Evolutionary conservation across 192 early-diverging fungal genomes (phyloP), one percentile per base, ranked within the genome.

Genomic region (Backusella sp.): DNA sequence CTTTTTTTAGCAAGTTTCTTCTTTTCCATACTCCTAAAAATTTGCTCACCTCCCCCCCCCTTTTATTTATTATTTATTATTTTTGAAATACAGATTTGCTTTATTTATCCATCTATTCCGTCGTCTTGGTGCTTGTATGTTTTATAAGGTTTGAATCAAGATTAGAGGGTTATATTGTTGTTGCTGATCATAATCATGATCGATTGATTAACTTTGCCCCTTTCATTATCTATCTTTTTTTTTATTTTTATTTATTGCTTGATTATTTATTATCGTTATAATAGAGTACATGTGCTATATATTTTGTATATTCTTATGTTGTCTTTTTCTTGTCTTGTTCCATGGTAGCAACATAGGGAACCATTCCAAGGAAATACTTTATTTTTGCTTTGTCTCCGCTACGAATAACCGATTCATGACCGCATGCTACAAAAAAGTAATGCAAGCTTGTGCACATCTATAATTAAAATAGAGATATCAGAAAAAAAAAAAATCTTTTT

Each of bases 401-500:
- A 44, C n/a, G 41, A 19, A 41, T 34, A 32, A 76, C 41, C n/a
- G 65, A 26, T 44, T 77, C 76, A 28, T 68, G 67, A 41, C 74
- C 74, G 34, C 59, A 67, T 8, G 74, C 74, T 42, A 76, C 74
- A 52, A 76, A 80, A 46, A 80, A 80, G 26, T 71, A 76, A 65
- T 80, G 74, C 32, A 80, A 62, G 68, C 79, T 80, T 11, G 68
- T 72, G 21, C 69, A 76, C 79, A 80, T 80, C 79, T 80, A 72
- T 21, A 37, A 26, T 52, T 59, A 52, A 53, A 59, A 28, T 32
- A 32, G 30, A 53, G 17, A 70, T 30, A 44, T 30, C 70, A 72
- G 44, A 39, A 32, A 71, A 65, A 49, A 35, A 62, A 59, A 73
- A 56, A 34, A 62, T 37, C 21, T 62, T 49, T 49, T 49, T 49